Percentiles rank a stretch among this genome's conserved stretches.
These are phyloP conservation scores for Coemansia interrupta DNA, from an alignment of 192 early-diverging fungal genomes.

Conservation along the genomic window DNA sequence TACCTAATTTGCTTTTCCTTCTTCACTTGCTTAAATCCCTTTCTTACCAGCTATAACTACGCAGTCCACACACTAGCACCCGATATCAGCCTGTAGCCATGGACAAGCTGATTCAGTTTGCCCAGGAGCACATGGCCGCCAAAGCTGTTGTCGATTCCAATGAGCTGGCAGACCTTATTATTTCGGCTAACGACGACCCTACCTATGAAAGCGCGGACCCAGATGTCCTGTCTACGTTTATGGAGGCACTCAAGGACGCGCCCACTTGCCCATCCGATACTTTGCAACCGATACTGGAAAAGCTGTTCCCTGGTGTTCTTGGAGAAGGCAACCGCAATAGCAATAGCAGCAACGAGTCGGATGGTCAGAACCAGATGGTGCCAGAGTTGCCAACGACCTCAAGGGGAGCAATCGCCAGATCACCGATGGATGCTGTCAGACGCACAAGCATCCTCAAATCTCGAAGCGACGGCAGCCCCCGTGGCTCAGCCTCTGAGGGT, in stretches of 20 bases:
- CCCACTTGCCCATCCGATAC: no score
- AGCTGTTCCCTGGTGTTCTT: no score
- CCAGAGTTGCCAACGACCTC: no score
- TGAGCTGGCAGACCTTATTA: background rate
- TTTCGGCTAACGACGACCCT: background rate
- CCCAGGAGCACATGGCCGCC: background rate
- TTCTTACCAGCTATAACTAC: background rate
- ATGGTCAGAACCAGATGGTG: no score
- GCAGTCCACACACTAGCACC: background rate
- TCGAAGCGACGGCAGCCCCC: background rate
- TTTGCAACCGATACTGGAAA: no score
- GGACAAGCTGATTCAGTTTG: background rate
- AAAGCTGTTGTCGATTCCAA: background rate
- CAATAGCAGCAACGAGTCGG: no score
- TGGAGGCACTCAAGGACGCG: background rate
- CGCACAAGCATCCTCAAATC: conserved; percentile 16
- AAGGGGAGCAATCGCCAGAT: background rate
- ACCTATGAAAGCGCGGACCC: background rate
- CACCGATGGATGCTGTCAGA: conserved; percentile 15
- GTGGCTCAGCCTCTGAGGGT: conserved; percentile 28
- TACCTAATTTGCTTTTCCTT: background rate
- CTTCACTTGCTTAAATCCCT: background rate
- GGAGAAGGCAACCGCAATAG: no score
- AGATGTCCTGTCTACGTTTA: background rate
- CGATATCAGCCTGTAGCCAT: background rate